phyloP scores from a whole-genome alignment of 352 stramenopile genomes.

The Pythium brachiatum region DNA sequence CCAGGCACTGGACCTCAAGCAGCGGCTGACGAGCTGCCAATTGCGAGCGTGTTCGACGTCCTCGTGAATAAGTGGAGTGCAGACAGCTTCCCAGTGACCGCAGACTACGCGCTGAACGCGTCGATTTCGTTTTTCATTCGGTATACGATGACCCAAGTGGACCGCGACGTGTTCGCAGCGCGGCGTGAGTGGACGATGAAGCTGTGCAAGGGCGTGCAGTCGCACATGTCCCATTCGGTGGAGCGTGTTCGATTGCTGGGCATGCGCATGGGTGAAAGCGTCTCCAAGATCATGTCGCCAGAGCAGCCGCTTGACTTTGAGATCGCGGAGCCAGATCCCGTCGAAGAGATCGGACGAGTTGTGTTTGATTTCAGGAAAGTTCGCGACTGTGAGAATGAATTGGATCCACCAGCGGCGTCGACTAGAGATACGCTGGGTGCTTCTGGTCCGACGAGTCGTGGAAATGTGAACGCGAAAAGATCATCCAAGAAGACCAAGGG shows the following conservation, averaged over 20 bases:
- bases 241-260: conserved; percentile 52
- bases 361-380: conserved; percentile 14
- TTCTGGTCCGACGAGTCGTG: neutral
- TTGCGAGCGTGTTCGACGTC: conserved; percentile 54
- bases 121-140: conserved; percentile 69
- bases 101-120: conserved; percentile 52
- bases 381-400: neutral
- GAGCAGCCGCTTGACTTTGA: conserved; percentile 68
- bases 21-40: conserved; percentile 6
- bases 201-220: conserved; percentile 70
- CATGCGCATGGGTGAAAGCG: conserved; percentile 69
- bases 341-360: conserved; percentile 13
- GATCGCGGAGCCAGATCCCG: conserved; percentile 39
- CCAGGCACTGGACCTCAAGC: neutral
- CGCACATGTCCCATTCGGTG: conserved; percentile 66
- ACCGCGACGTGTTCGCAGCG: conserved; percentile 15
- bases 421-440: neutral
- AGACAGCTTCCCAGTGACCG: conserved; percentile 41
- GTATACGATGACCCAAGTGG: conserved; percentile 43
- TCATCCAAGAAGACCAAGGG: conserved; percentile 9
- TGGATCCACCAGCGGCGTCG: neutral
- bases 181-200: conserved; percentile 59
- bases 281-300: conserved; percentile 55
- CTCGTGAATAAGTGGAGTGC: conserved; percentile 60
- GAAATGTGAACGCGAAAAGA: neutral